phyloP scores from a whole-genome alignment of 1,284 basidiomycete genomes.

The Nidula niveotomentosa region DNA sequence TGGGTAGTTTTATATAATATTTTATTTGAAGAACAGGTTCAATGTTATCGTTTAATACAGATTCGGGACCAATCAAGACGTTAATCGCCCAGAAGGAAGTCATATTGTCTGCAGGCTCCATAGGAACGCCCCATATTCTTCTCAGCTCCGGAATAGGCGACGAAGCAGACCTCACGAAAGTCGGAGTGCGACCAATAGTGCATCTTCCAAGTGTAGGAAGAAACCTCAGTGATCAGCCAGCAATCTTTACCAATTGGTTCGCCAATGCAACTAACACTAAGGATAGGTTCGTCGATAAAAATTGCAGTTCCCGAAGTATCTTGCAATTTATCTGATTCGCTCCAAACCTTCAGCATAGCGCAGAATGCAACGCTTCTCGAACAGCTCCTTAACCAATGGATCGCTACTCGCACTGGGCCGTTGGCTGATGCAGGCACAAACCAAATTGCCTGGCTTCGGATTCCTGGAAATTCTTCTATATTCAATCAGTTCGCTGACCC shows the following conservation, averaged over 20 bases:
- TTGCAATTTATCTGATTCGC: too few species aligned
- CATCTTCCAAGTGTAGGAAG: constrained; percentile 19
- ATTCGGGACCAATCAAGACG: neutral
- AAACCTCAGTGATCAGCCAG: constrained; percentile 20
- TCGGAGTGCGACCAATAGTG: constrained; percentile 15
- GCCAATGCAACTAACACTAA: constrained; percentile 8
- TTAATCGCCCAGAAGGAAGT: constrained; percentile 18
- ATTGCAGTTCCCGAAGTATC: too few species aligned
- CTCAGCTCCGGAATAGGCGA: constrained; percentile 22
- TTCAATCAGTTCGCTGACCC: constrained; percentile 13
- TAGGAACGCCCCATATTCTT: constrained; percentile 21
- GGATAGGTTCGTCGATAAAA: neutral
- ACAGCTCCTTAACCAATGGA: constrained; percentile 11
- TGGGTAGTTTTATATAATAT: neutral
- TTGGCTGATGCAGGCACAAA: constrained; percentile 4
- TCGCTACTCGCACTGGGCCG: constrained; percentile 12
- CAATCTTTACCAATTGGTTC: constrained; percentile 5
- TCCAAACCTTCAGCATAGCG: too few species aligned
- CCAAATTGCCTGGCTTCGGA: constrained; percentile 12
- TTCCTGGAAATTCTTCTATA: constrained; percentile 12
- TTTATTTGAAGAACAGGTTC: neutral
- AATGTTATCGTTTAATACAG: neutral
- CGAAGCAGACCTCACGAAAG: constrained; percentile 4
- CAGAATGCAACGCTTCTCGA: neutral
- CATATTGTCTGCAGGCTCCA: constrained; percentile 19